Evolutionary conservation across 2,329 filamentous ascomycete species (phyloP).

Genomic region (Beauveria caledonica): DNA sequence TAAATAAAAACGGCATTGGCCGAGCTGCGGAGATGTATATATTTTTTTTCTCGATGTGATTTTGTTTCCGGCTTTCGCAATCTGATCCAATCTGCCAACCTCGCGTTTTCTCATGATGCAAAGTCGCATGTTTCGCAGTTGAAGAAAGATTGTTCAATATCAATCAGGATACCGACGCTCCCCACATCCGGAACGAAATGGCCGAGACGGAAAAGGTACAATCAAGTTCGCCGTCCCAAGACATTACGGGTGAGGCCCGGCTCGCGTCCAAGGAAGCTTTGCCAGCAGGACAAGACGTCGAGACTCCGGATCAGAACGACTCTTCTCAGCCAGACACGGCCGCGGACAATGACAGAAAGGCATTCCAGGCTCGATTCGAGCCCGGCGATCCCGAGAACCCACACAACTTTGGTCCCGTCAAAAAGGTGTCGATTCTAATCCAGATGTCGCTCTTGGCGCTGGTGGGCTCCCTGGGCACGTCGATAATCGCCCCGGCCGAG

Average conservation of each 20-base stretch:
- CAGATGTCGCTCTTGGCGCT: slow-evolving; percentile 9
- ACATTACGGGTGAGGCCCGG: background rate
- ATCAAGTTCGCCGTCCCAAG: background rate
- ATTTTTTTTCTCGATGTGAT: background rate
- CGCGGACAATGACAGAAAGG: background rate
- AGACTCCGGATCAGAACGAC: background rate
- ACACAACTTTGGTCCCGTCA: slow-evolving; percentile 7
- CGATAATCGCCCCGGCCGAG: slow-evolving; percentile 7
- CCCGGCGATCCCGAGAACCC: slow-evolving; percentile 8
- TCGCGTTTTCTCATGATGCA: background rate
- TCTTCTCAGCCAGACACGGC: background rate
- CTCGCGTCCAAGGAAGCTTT: background rate
- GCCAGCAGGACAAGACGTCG: background rate
- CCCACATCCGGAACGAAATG: background rate
- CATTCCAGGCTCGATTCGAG: slow-evolving; percentile 2
- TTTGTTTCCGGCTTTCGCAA: background rate
- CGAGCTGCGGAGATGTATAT: background rate
- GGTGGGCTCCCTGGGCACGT: slow-evolving; percentile 7
- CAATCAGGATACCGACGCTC: background rate
- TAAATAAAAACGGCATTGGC: background rate
- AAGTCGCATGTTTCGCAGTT: background rate
- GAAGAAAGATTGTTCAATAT: background rate
- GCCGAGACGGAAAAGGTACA: background rate
- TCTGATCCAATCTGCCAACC: background rate
- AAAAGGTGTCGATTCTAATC: slow-evolving; percentile 5